Evolutionary conservation across 306 rosid genomes (phyloP).

Genomic region (Prunus mongolica): DNA sequence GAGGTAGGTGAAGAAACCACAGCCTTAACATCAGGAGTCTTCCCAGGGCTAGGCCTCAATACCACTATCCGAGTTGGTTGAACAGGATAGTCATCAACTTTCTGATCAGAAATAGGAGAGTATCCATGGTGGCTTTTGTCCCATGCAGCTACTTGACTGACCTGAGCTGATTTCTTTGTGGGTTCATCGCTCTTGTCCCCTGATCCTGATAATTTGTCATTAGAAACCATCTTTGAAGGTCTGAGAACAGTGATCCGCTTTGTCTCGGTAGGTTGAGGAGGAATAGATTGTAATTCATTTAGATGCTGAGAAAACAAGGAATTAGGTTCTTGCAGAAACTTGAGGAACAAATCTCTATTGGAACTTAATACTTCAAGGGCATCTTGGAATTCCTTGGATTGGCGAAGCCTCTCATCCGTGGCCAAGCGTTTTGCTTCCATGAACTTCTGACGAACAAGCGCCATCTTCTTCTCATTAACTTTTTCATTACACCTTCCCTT

Average conservation of each 20-base stretch:
- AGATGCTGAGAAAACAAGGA: slow-evolving; percentile 48
- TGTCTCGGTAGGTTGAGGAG: slow-evolving; percentile 45
- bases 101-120: slow-evolving; percentile 38
- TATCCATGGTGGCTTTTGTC: slow-evolving; percentile 39
- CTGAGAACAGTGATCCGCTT: slow-evolving; percentile 75
- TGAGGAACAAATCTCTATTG: slow-evolving; percentile 64
- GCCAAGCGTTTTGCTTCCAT: slow-evolving; percentile 65
- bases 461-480: slow-evolving; percentile 55
- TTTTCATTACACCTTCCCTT: slow-evolving; percentile 53
- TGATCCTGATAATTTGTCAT: slow-evolving; percentile 33
- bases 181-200: slow-evolving; percentile 45
- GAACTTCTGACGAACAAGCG: slow-evolving; percentile 67
- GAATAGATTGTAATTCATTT: slow-evolving; percentile 47
- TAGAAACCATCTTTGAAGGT: slow-evolving; percentile 72
- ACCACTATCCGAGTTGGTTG: slow-evolving; percentile 85
- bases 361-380: slow-evolving; percentile 83
- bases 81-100: slow-evolving; percentile 53
- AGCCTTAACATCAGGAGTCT: slow-evolving; percentile 46
- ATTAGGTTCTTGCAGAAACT: slow-evolving; percentile 61
- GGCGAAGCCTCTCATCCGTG: slow-evolving; percentile 58
- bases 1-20: slow-evolving; percentile 49
- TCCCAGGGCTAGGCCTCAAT: slow-evolving; percentile 77
- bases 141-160: slow-evolving; percentile 42
- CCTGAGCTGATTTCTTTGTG: slow-evolving; percentile 34
- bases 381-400: slow-evolving; percentile 71